Base-by-base conservation (phyloP, 2,329 filamentous ascomycete species). In the Xylaria sp. region DNA sequence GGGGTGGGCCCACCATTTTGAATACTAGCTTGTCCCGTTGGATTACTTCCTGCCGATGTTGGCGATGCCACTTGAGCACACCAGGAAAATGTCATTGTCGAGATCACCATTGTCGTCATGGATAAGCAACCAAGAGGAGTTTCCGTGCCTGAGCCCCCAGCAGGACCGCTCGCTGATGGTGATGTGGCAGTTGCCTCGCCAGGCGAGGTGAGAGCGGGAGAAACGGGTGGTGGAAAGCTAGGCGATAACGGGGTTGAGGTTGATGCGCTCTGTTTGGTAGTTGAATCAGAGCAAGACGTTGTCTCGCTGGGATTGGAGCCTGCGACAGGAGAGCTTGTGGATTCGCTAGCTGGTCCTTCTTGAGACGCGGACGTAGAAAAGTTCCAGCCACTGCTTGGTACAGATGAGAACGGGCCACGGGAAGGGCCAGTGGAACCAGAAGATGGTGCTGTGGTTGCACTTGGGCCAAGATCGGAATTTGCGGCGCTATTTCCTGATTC, bases 341-440 rank as follows among this genome's bases (percentile, higher is more conserved):
- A 61, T 57, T 65, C 72, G n/a, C 58, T 72, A 18, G 60, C 69
- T 23, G 66, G 69, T 28, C 69, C 58, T 46, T 61, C 65, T 50
- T 68, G 64, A n/a, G 62, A 69, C 18, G 68, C 70, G 3, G 74
- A 74, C 23, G 73, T 72, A 51, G 74, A 77, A 64, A 74, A 70
- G 52, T 78, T 79, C 77, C 77, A 79, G 25, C 77, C 77, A 66
- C 75, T 76, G 34, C 73, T 75, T 32, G 77, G 77, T 51, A 76
- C 58, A 48, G 74, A 73, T 50, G 76, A 74, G 51, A 74, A 74
- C 18, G 76, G 74, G 12, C 63, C 64, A 34, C 69, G 73, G 28
- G 75, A 74, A 57, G 59, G 60, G 20, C 67, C 52, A 15, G 50
- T 44, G 41, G 66, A 48, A 51, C 39, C 55, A 18, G 37, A 63